Evolutionary conservation across 192 early-diverging fungal genomes (phyloP).

Genomic region (Spizellomyces sp.): DNA sequence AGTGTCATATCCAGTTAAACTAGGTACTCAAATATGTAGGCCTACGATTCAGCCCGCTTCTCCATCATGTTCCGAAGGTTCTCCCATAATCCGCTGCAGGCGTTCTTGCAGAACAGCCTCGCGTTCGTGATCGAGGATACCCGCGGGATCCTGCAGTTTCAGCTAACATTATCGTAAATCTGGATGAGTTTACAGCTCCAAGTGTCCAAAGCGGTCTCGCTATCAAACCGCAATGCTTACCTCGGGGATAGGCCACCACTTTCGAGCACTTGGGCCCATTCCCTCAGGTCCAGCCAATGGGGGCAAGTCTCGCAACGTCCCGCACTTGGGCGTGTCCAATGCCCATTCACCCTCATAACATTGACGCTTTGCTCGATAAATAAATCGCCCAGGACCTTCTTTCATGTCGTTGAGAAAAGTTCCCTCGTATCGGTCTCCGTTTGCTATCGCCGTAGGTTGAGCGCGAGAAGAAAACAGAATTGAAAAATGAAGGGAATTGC

Average conservation of each 20-base stretch:
- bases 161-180: conserved; percentile 23
- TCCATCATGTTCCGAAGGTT: too few species aligned
- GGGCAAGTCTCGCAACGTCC: conserved; percentile 52
- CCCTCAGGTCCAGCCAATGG: conserved; percentile 37
- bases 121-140: conserved; percentile 34
- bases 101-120: conserved; percentile 41
- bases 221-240: conserved; percentile 22
- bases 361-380: conserved; percentile 57
- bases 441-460: conserved; percentile 32
- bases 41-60: too few species aligned
- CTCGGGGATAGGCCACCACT: conserved; percentile 49
- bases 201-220: not conserved
- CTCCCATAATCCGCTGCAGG: conserved; percentile 35
- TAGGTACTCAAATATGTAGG: too few species aligned
- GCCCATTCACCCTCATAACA: conserved; percentile 64
- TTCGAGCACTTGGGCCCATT: conserved; percentile 10
- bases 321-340: conserved; percentile 57
- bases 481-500: not conserved
- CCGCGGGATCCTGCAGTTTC: conserved; percentile 35
- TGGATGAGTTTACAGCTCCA: not conserved
- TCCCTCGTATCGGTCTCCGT: conserved; percentile 64
- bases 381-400: conserved; percentile 63
- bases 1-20: too few species aligned
- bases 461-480: not conserved
- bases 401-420: conserved; percentile 63